phyloP scores from a whole-genome alignment of 2,329 filamentous ascomycete species.

The Colletotrichum shisoi region DNA sequence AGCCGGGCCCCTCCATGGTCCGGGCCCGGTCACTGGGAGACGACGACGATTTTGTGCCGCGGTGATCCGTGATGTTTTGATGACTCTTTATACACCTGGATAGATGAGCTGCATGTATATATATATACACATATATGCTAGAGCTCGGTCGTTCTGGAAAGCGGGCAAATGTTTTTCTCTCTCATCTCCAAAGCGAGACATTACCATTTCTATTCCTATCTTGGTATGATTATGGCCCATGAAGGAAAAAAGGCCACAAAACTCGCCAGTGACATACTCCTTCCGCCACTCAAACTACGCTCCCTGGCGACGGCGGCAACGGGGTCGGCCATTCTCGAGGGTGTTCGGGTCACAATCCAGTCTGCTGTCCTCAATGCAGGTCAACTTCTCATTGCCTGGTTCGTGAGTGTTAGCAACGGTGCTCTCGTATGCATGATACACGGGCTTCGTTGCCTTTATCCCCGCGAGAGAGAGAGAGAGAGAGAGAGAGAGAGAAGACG shows the following conservation, averaged over 20 bases:
- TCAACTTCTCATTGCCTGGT: constrained; percentile 42
- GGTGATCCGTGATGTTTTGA: constrained; percentile 29
- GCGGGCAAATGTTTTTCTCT: neutral
- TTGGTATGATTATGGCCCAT: neutral
- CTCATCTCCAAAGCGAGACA: neutral
- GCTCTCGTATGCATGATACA: too few relatives aligned
- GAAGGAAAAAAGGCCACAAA: neutral
- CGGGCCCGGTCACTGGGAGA: constrained; percentile 42
- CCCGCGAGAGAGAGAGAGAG: neutral
- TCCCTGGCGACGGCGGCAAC: constrained; percentile 43
- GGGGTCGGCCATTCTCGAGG: constrained; percentile 44
- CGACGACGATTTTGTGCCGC: constrained; percentile 41
- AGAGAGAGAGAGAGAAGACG: too few relatives aligned
- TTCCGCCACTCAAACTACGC: constrained; percentile 4
- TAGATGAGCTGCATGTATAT: neutral
- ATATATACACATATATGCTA: neutral
- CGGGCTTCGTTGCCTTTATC: too few relatives aligned
- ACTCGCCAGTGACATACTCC: neutral
- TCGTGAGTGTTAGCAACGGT: neutral
- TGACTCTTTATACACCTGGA: constrained; percentile 3
- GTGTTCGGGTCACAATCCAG: constrained; percentile 44
- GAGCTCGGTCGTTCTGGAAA: neutral
- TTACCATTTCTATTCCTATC: neutral
- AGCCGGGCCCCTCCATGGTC: constrained; percentile 64
- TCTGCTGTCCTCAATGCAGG: constrained; percentile 45